phyloP scores from a whole-genome alignment of 371 early-diverging fungal species.

The Mucor indicus region DNA sequence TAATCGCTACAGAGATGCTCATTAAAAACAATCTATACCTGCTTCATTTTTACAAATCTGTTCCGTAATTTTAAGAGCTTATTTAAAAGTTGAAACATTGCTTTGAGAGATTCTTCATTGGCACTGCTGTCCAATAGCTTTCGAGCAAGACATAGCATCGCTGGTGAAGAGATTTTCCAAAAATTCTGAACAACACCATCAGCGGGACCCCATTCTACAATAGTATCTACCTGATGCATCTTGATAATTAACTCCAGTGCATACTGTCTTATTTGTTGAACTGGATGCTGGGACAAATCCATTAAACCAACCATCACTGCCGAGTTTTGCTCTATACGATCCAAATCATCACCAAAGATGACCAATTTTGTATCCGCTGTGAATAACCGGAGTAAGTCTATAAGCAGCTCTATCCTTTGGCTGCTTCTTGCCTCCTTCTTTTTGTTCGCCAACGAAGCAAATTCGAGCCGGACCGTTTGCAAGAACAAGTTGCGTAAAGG shows the following conservation, averaged over 20 bases:
- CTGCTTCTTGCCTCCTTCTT: slow-evolving; percentile 10
- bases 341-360: slow-evolving; percentile 48
- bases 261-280: slow-evolving; percentile 54
- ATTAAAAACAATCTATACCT: too few relatives aligned
- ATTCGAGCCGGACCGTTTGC: slow-evolving; percentile 40
- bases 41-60: slow-evolving; percentile 56
- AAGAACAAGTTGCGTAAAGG: slow-evolving; percentile 66
- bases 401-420: slow-evolving; percentile 60
- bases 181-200: slow-evolving; percentile 45
- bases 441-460: slow-evolving; percentile 5
- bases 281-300: slow-evolving; percentile 57
- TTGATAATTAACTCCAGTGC: slow-evolving; percentile 69
- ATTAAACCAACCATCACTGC: slow-evolving; percentile 63
- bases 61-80: slow-evolving; percentile 64
- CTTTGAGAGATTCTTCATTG: slow-evolving; percentile 53
- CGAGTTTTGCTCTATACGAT: slow-evolving; percentile 57
- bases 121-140: slow-evolving; percentile 52
- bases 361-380: slow-evolving; percentile 65
- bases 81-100: slow-evolving; percentile 54
- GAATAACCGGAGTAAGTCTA: slow-evolving; percentile 68
- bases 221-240: slow-evolving; percentile 48
- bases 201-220: slow-evolving; percentile 59
- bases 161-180: slow-evolving; percentile 61
- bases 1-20: too few relatives aligned
- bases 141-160: slow-evolving; percentile 39